Evolutionary conservation across 73 alveolate genomes (phyloP), one percentile per base, ranked within the genome.

Genomic region (Tetrahymena malaccensis): DNA sequence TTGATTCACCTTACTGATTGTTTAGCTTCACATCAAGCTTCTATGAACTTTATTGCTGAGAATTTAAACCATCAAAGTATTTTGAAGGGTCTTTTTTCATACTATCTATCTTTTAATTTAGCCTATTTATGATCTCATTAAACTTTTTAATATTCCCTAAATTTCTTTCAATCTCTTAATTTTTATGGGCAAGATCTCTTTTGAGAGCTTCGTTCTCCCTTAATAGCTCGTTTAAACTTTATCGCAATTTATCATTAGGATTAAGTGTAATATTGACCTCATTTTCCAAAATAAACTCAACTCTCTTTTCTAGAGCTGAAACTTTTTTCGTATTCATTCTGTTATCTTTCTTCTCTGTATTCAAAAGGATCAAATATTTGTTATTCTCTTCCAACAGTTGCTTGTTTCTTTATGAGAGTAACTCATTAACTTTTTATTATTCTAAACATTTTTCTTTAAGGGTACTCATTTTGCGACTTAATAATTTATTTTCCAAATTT

Each of bases 231-330:
- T 95, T 95, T 22, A 95, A 70, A 89, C 97, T 95, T 9, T 85
- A 70, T 22, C 97, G 85, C 19, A 95, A 57, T 95, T 95, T 95
- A 35, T 95, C 97, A 89, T 95, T 95, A 3, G 97, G 97, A 95
- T 95, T 95, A 34, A 95, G 85, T 15, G 95, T 94, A 6, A 56
- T 44, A 95, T 95, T 95, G 4, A 95, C 94, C n/a, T 95, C 97
- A 50, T 95, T 95, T 33, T 95, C 97, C 1, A 95, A 50, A 12
- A 95, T 57, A 56, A 95, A 95, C 34, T 95, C 97, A 15, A 95
- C 94, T 50, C 97, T 44, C 85, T 95, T 95, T 89, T 95, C 97
- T 43, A 95, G 94, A 0, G 97, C 97, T 15, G 94, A 25, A 0
- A 95, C 94, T 43, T 95, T 95, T 38, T 89, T 95, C 89, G 94